Conservation (phyloP, 495 filamentous ascomycete species). For the Penicillium desertorum region DNA sequence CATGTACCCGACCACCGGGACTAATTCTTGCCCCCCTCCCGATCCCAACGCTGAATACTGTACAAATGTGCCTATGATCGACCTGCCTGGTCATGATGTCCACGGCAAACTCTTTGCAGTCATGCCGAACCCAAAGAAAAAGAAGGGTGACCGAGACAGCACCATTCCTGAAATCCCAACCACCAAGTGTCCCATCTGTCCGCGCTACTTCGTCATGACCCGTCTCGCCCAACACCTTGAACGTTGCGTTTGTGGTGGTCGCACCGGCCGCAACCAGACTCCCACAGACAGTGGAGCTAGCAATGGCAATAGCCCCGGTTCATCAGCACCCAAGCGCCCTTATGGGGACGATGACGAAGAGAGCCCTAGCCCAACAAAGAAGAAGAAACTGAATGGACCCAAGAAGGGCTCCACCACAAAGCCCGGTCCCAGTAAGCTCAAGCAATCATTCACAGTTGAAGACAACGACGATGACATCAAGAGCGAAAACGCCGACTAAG, state of each 20-base stretch:
- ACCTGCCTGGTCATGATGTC: slow-evolving; percentile 73
- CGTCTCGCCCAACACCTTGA: slow-evolving; percentile 73
- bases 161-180: slow-evolving; percentile 57
- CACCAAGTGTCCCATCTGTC: slow-evolving; percentile 64
- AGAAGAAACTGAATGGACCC: slow-evolving; percentile 44
- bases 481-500: slow-evolving; percentile 31
- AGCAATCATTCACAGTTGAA: slow-evolving; percentile 40
- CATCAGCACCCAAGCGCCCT: slow-evolving; percentile 41
- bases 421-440: slow-evolving; percentile 47
- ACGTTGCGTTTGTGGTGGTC: slow-evolving; percentile 73
- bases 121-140: slow-evolving; percentile 59
- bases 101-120: slow-evolving; percentile 74
- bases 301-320: slow-evolving; percentile 37
- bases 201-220: slow-evolving; percentile 58
- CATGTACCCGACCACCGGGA: slow-evolving; percentile 61
- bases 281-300: slow-evolving; percentile 39
- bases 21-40: slow-evolving; percentile 55
- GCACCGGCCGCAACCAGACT: slow-evolving; percentile 56
- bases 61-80: slow-evolving; percentile 70
- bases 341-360: slow-evolving; percentile 41
- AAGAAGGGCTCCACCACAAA: slow-evolving; percentile 45
- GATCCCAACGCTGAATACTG: slow-evolving; percentile 69
- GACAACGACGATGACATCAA: slow-evolving; percentile 32
- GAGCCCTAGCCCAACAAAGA: slow-evolving; percentile 42
- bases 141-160: slow-evolving; percentile 36